A percentile compares a stretch with the other conserved stretches of the same genome.
phyloP scores from a whole-genome alignment of 164 flowering plant species.

The Paratinospora sagittata region DNA sequence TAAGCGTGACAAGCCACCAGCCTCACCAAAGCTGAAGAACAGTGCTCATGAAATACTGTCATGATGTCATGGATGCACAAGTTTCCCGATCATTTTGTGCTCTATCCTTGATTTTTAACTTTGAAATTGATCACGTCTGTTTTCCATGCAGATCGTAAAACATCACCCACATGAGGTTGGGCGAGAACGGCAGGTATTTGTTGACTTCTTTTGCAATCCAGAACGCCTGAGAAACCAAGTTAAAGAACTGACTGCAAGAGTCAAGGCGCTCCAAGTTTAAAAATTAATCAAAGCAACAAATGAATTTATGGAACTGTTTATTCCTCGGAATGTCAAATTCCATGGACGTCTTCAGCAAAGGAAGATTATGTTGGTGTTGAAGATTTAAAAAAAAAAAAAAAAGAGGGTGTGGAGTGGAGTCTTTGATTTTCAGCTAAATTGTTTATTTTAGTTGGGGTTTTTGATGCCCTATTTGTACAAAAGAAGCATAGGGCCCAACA shows the following conservation, averaged over 20 bases:
- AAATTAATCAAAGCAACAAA: not conserved
- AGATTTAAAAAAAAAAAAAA: not conserved
- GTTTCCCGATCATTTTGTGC: not conserved
- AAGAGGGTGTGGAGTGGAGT: not conserved
- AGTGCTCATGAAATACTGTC: no score
- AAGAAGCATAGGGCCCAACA: not conserved
- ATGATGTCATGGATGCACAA: no score
- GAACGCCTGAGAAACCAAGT: slow-evolving; percentile 87
- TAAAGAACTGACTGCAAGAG: slow-evolving; percentile 68
- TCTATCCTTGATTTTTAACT: not conserved
- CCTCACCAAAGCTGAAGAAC: no score
- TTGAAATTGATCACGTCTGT: not conserved
- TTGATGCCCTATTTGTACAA: not conserved
- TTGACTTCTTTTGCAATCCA: slow-evolving; percentile 93
- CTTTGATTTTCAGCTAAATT: not conserved
- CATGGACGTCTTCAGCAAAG: not conserved
- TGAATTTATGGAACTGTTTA: no score
- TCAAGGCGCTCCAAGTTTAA: slow-evolving; percentile 62
- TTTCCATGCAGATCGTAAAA: slow-evolving; percentile 60
- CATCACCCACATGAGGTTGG: slow-evolving; percentile 85
- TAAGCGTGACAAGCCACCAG: no score
- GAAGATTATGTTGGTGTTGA: not conserved
- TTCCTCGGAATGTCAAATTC: not conserved
- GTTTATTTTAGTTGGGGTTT: not conserved
- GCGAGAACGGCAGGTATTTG: slow-evolving; percentile 84